Conservation (phyloP, 78 protist species). For the Dictyostelium brefeldianum region DNA sequence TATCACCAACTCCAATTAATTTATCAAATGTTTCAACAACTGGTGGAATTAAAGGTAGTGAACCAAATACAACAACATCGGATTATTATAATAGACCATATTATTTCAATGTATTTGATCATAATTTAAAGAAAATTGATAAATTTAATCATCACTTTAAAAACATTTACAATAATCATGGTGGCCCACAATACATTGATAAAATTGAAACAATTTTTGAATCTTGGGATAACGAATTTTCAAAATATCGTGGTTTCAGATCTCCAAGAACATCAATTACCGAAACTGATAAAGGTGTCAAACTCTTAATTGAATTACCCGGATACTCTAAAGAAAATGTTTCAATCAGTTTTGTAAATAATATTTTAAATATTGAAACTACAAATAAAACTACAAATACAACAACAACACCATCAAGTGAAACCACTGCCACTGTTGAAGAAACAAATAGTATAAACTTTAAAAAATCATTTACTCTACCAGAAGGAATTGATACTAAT, state of each 20-base stretch:
- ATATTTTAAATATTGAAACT: neutral
- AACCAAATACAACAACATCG: neutral
- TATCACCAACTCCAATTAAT: no score
- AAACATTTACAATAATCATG: neutral
- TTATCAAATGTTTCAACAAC: no score
- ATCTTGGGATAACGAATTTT: neutral
- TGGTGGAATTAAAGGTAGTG: neutral
- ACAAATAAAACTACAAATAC: neutral
- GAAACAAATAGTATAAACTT: neutral
- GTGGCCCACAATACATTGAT: neutral
- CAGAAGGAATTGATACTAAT: neutral
- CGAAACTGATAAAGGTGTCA: conserved; percentile 2
- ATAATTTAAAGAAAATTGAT: neutral
- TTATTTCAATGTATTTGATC: neutral
- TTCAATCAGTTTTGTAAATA: neutral
- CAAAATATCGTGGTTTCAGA: conserved; percentile 6
- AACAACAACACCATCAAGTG: neutral
- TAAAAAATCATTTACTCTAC: conserved; percentile 3
- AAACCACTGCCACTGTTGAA: neutral
- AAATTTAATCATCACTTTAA: neutral
- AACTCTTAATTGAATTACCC: neutral
- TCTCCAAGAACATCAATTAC: neutral
- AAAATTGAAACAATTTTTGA: neutral
- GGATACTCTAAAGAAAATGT: conserved; percentile 4
- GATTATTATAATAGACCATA: conserved; percentile 3